phyloP scores from a whole-genome alignment of 2,329 filamentous ascomycete genomes.

The Pseudogymnoascus verrucosus region DNA sequence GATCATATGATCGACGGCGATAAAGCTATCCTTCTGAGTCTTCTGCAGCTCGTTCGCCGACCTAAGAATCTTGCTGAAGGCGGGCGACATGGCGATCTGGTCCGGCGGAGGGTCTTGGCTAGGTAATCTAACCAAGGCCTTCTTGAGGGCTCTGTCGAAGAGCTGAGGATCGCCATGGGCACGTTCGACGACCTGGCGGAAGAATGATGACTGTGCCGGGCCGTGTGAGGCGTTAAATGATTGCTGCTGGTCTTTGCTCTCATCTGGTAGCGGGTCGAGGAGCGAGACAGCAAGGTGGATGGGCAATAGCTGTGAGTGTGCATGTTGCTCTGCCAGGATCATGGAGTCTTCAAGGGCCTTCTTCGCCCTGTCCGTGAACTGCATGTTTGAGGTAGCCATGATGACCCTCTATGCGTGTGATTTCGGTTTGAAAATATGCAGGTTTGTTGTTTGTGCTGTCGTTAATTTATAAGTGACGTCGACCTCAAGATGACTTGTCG shows the following conservation, averaged over 20 bases:
- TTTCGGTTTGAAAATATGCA: constrained; percentile 1
- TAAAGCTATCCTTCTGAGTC: constrained; percentile 93
- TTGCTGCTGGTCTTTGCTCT: constrained; percentile 71
- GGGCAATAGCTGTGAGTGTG: constrained; percentile 82
- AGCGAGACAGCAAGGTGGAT: constrained; percentile 81
- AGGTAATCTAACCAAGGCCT: constrained; percentile 78
- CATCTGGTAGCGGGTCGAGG: constrained; percentile 66
- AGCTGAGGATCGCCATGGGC: constrained; percentile 88
- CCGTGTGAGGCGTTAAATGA: constrained; percentile 56
- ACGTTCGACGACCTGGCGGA: constrained; percentile 88
- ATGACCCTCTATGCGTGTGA: constrained; percentile 23
- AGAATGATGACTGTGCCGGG: constrained; percentile 61
- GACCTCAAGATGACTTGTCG: background rate
- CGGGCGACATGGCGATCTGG: constrained; percentile 71
- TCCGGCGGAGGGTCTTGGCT: constrained; percentile 95
- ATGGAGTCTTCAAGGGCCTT: constrained; percentile 87
- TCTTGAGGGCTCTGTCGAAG: constrained; percentile 85
- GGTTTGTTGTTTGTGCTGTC: background rate
- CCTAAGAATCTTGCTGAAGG: constrained; percentile 74
- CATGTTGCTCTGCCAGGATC: constrained; percentile 78
- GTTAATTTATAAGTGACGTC: background rate
- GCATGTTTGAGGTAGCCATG: constrained; percentile 66
- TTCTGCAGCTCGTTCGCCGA: constrained; percentile 85
- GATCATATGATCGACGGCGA: constrained; percentile 93
- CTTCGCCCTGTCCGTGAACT: constrained; percentile 89